These are phyloP conservation scores for Cnidoscolus chayamansa DNA, from an alignment of 441 rosid species.

Conservation along the genomic window DNA sequence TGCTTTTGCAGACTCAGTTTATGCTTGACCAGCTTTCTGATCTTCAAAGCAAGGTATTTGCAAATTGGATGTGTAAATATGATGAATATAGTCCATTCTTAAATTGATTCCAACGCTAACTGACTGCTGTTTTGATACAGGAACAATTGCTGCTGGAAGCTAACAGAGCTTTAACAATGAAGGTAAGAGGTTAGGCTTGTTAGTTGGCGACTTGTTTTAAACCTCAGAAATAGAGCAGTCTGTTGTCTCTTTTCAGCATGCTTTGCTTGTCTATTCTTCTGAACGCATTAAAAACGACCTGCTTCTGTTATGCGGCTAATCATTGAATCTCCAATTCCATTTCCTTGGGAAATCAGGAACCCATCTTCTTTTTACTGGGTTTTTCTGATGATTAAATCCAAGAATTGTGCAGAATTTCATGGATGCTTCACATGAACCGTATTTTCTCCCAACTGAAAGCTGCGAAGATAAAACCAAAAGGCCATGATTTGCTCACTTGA, in stretches of 20 bases:
- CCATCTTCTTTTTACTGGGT: neutral
- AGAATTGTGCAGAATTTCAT: neutral
- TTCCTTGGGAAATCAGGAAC: neutral
- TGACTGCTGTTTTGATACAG: slow-evolving; percentile 31
- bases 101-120: slow-evolving; percentile 12
- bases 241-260: slow-evolving; percentile 6
- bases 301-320: neutral
- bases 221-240: neutral
- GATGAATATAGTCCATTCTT: neutral
- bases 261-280: neutral
- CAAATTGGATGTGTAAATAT: neutral
- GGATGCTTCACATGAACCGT: neutral
- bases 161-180: slow-evolving; percentile 72
- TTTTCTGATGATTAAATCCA: neutral
- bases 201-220: neutral
- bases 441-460: neutral
- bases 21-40: slow-evolving; percentile 95
- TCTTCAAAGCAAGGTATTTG: slow-evolving; percentile 73
- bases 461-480: neutral
- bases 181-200: slow-evolving; percentile 40
- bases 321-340: neutral
- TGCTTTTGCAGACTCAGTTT: slow-evolving; percentile 61
- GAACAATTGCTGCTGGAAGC: slow-evolving; percentile 83
- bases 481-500: neutral
- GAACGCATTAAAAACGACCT: neutral